Base-by-base conservation (phyloP, 148 eudicot genomes). In the Fagopyrum esculentum region DNA sequence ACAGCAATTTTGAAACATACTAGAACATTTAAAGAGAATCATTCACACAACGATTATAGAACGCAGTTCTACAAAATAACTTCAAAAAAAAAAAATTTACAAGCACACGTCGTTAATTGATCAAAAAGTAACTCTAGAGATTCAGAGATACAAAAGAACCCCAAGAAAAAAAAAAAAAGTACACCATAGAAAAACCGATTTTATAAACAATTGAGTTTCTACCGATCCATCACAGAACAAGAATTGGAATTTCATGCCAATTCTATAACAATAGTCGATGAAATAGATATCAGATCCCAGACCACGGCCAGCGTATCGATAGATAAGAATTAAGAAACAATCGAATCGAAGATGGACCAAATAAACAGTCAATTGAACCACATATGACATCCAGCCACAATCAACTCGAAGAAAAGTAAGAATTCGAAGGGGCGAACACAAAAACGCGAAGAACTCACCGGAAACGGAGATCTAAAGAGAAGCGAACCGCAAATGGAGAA, bases 391-490 rank as follows among this genome's bases (percentile, higher is more conserved):
- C 9, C 40, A 11, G 43, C 8, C 17, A 19, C 30, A 17, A 57
- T 57, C 29, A 26, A 4, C 2, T 6, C 63, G 22, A 26, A 57
- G 63, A 57, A 57, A 57, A 57, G 63, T 19, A 6, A 2, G 26
- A 60, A 30, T 60, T 60, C 12, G 40, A 35, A 35, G 40, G 40
- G 40, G 2, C 40, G 40, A 35, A 35, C 40, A 26, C 40, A 60
- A 2, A 60, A 60, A 22, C 66, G 12, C 4, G 66, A 60, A 60
- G 66, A 60, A 60, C 66, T 60, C 66, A 60, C 66, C 66, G 19
- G 66, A 26, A 60, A 60, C 35, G 40, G 66, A 60, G 66, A 60
- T 60, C 35, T 59, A 59, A 11, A 59, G 64, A 9, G 9, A 59
- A 19, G 30, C 64, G 64, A 59, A 59, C 11, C 66, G 66, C 66